phyloP scores from a whole-genome alignment of 768 basidiomycete species.

The Suillus subalutaceus region DNA sequence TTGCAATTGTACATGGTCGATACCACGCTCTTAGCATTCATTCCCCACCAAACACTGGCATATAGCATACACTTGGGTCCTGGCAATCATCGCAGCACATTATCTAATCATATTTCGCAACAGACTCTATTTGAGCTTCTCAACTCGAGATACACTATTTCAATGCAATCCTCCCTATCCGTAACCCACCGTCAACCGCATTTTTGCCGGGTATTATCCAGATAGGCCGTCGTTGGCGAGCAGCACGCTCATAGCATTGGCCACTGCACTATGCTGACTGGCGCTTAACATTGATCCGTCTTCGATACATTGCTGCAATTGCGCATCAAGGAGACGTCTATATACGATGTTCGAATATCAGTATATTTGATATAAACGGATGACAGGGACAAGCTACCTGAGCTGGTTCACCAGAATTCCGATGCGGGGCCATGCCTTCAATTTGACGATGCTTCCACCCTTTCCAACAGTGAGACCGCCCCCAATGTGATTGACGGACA shows the following conservation, averaged over 20 bases:
- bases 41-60: not conserved
- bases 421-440: conserved; percentile 88
- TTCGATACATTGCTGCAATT: conserved; percentile 68
- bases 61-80: not conserved
- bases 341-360: conserved; percentile 7
- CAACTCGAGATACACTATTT: not conserved
- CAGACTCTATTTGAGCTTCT: not conserved
- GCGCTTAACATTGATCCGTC: conserved; percentile 51
- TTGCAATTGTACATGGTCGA: not conserved
- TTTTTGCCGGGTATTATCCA: not conserved
- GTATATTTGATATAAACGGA: not conserved
- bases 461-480: conserved; percentile 72
- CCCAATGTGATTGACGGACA: conserved; percentile 76
- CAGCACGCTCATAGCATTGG: conserved; percentile 46
- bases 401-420: conserved; percentile 88
- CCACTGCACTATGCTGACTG: conserved; percentile 55
- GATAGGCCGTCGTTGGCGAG: conserved; percentile 40
- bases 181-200: not conserved
- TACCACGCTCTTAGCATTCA: conserved; percentile 1
- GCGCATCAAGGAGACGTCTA: conserved; percentile 70
- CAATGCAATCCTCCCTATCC: not conserved
- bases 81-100: not conserved
- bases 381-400: conserved; percentile 48
- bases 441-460: conserved; percentile 54
- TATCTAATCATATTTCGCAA: conserved; percentile 3